These are phyloP conservation scores for Penicillium dipodomyicola DNA, from an alignment of 495 filamentous ascomycete genomes.

Conservation along the genomic window DNA sequence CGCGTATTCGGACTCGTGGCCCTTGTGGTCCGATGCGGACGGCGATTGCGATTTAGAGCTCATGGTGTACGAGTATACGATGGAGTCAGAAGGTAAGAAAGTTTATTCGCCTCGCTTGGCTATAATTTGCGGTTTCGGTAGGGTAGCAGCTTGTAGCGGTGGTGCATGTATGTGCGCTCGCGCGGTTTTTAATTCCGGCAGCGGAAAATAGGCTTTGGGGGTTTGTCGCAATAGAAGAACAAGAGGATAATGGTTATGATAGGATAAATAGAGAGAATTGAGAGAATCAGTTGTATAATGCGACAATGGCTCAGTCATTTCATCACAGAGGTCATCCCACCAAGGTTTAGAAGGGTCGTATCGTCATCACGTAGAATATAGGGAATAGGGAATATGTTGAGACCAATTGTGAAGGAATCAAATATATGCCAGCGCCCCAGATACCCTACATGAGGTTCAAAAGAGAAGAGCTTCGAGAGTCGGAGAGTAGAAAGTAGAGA, in stretches of 20 bases:
- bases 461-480: not conserved
- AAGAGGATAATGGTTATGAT: not conserved
- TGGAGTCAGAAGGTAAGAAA: not conserved
- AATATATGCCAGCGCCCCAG: not conserved
- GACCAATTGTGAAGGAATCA: not conserved
- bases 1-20: slow-evolving; percentile 26
- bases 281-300: slow-evolving; percentile 3
- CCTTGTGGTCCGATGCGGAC: slow-evolving; percentile 14
- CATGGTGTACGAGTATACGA: slow-evolving; percentile 13
- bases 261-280: not conserved
- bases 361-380: slow-evolving; percentile 8
- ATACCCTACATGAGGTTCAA: not conserved
- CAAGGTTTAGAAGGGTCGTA: slow-evolving; percentile 7
- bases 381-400: not conserved
- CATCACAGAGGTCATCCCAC: slow-evolving; percentile 16
- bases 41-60: slow-evolving; percentile 12
- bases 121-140: not conserved
- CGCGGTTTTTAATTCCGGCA: slow-evolving; percentile 19
- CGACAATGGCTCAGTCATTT: slow-evolving; percentile 14
- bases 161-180: slow-evolving; percentile 9
- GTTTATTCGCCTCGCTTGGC: slow-evolving; percentile 5
- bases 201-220: not conserved
- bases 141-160: slow-evolving; percentile 7
- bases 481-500: not conserved
- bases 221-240: not conserved